These are phyloP conservation scores for Calendula officinalis DNA, from an alignment of 129 eudicot species.

Conservation along the genomic window DNA sequence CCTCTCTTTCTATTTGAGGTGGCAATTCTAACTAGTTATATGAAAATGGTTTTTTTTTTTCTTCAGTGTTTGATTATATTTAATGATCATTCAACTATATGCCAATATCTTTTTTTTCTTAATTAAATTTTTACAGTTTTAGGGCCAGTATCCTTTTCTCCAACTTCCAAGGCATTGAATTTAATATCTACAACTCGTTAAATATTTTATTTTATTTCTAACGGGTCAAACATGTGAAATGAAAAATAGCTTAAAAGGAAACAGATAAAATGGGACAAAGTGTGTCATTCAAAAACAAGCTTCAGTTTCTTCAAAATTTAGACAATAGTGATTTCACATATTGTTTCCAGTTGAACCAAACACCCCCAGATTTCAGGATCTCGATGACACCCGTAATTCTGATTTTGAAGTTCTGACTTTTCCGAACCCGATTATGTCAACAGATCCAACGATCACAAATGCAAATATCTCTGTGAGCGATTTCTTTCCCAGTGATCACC, in stretches of 20 bases:
- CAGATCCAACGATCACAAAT: constrained; percentile 44
- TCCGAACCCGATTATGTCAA: constrained; percentile 53
- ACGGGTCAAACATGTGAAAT: too few species aligned
- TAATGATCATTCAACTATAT: too few species aligned
- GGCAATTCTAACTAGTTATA: too few species aligned
- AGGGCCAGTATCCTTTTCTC: constrained; percentile 65
- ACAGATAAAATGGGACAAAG: too few species aligned
- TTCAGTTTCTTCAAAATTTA: constrained; percentile 77
- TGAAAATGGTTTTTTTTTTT: too few species aligned
- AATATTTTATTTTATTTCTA: too few species aligned
- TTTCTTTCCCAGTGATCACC: constrained; percentile 88
- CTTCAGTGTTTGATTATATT: too few species aligned
- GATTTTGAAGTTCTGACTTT: constrained; percentile 57
- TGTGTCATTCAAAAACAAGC: too few species aligned
- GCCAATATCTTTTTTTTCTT: constrained; percentile 24
- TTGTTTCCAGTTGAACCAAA: constrained; percentile 55
- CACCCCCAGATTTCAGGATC: constrained; percentile 33
- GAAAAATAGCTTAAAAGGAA: too few species aligned
- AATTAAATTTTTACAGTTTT: constrained; percentile 39
- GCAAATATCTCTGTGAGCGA: constrained; percentile 80
- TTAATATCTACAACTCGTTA: too few species aligned
- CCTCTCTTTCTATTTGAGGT: too few species aligned
- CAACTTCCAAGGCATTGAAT: constrained; percentile 61
- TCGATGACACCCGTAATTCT: constrained; percentile 50
- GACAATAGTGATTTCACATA: constrained; percentile 72